Base-by-base conservation (phyloP, 2,329 filamentous ascomycete genomes). In the Talaromyces sp. region DNA sequence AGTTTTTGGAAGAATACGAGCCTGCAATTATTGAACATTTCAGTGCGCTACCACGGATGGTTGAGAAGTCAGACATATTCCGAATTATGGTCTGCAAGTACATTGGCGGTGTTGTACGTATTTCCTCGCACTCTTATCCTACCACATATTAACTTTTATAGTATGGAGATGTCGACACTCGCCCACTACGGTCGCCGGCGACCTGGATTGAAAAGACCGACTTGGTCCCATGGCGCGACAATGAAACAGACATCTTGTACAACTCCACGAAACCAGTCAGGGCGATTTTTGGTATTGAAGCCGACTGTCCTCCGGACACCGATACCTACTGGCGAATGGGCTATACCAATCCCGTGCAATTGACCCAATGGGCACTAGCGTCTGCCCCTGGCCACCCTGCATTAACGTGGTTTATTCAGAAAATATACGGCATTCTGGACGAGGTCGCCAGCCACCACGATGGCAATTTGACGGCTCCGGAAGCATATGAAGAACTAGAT, bases 301-400 rank as follows among this genome's bases (percentile, higher is more conserved):
- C 73, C 4, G 74, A 77, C 59, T 73, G 68, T 47, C 59, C 67
- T 19, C 70, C 72, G 1, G 64, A 70, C 13, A 68, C 57, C 41
- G 69, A 75, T 57, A 45, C 61, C 6, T 75, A 74, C 63, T 77
- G 74, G 74, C 73, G 74, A n/a, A 71, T 73, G 70, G 74, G 74
- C 35, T 77, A 77, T 66, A 67, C 69, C 22, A 72, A 72, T 60
- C 72, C 74, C 3, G 65, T 76, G 17, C 74, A 77, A 60, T 66
- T 76, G 7, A 76, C 74, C 0, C 74, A 76, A 37, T 77, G 74
- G 74, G 68, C 73, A 0, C 68, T 77, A 6, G 74, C 74, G 1
- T 69, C 69, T 25, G 66, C 68, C 1, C 67, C 72, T 3, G 68
- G 70, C 1, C 74, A 77, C 52, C 71, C 73, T 1, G 63, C 74